Conservation (phyloP, 1,284 basidiomycete genomes). For the Heterobasidion parviporum region DNA sequence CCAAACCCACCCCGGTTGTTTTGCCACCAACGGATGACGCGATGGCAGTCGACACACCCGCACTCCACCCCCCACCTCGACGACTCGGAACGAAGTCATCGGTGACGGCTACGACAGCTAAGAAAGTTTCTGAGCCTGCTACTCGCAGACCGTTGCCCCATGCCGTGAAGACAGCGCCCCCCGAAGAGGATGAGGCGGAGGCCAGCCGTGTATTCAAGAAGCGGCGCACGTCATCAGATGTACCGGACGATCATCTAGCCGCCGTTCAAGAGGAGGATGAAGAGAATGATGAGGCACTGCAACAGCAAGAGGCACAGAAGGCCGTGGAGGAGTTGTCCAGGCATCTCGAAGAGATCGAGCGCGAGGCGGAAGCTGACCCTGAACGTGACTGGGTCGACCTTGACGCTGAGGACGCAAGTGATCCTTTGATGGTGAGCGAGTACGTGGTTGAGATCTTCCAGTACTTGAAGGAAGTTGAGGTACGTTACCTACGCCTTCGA, state of each 20-base stretch:
- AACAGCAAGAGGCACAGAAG: slow-evolving; percentile 8
- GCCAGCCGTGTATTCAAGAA: slow-evolving; percentile 57
- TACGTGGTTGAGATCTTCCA: slow-evolving; percentile 93
- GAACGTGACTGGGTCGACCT: slow-evolving; percentile 78
- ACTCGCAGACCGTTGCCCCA: slow-evolving; percentile 3
- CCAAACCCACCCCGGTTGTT: slow-evolving; percentile 28
- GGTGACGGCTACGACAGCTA: slow-evolving; percentile 1
- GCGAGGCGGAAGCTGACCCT: slow-evolving; percentile 49
- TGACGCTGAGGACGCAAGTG: slow-evolving; percentile 89
- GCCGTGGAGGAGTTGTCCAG: slow-evolving; percentile 17
- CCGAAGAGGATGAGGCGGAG: slow-evolving; percentile 32
- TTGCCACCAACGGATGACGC: slow-evolving; percentile 35
- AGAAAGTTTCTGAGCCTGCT: slow-evolving; percentile 7
- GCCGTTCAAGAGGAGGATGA: slow-evolving; percentile 22
- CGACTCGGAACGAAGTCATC: slow-evolving; percentile 12
- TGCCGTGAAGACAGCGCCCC: slow-evolving; percentile 15
- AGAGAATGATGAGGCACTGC: slow-evolving; percentile 1
- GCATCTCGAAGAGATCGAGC: slow-evolving; percentile 24
- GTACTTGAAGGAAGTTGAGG: slow-evolving; percentile 79
- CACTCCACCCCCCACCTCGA: slow-evolving; percentile 9
- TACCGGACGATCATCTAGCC: slow-evolving; percentile 41
- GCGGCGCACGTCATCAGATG: slow-evolving; percentile 63
- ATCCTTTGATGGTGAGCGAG: slow-evolving; percentile 95
- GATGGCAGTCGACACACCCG: slow-evolving; percentile 47
- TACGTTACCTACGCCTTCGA: slow-evolving; percentile 17